Percentiles rank a stretch among this genome's conserved stretches.
These are phyloP conservation scores for Nepenthes alata DNA, from an alignment of 179 eudicot genomes.

Conservation along the genomic window DNA sequence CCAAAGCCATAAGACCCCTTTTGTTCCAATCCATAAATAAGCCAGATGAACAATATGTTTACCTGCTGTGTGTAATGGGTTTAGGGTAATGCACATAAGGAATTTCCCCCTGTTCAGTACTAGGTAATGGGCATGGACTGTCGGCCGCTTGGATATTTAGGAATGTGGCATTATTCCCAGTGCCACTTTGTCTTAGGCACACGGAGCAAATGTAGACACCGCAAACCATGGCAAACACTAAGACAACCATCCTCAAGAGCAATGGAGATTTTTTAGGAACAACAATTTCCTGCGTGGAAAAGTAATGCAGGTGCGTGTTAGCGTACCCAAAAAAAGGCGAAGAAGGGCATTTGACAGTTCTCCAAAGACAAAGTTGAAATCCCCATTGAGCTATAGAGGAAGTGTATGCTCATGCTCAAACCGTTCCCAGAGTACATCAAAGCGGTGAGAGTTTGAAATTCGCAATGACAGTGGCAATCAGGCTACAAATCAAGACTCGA, in stretches of 20 bases:
- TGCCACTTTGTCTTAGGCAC: conserved; percentile 38
- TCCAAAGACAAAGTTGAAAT: too few relatives aligned
- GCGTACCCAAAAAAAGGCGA: too few relatives aligned
- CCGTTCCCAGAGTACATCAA: too few relatives aligned
- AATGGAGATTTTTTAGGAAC: conserved; percentile 48
- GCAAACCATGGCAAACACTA: conserved; percentile 42
- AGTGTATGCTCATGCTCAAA: too few relatives aligned
- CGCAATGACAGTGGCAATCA: too few relatives aligned
- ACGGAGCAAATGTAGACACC: conserved; percentile 53
- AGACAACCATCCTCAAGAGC: conserved; percentile 37
- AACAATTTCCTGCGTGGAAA: conserved; percentile 13
- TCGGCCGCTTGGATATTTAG: conserved; percentile 24
- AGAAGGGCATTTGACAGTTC: too few relatives aligned
- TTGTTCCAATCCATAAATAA: background rate
- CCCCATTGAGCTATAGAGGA: too few relatives aligned
- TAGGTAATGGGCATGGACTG: conserved; percentile 33
- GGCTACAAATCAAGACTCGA: too few relatives aligned
- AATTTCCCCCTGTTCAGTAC: conserved; percentile 26
- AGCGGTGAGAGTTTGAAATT: too few relatives aligned
- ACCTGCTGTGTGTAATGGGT: conserved; percentile 61
- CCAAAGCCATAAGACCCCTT: background rate
- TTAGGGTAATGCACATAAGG: conserved; percentile 59
- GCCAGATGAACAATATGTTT: background rate
- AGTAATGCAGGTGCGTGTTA: too few relatives aligned
- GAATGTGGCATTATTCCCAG: conserved; percentile 10